Evolutionary conservation across 2,329 filamentous ascomycete genomes (phyloP), one percentile per base, ranked within the genome.

Genomic region (Fusarium sp.): DNA sequence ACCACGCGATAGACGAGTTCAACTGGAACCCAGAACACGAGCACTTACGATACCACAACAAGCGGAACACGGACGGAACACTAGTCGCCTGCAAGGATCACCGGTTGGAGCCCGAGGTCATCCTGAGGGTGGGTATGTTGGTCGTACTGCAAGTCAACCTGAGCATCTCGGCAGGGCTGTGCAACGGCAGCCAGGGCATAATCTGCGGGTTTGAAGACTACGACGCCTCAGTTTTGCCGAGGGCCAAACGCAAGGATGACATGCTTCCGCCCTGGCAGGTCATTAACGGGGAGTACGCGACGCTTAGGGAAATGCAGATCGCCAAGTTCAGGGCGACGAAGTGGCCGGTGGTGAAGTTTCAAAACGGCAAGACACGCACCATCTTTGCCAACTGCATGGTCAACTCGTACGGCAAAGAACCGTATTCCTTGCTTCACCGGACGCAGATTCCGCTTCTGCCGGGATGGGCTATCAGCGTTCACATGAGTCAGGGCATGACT

Each of bases 401-500:
- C 31, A 85, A 82, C 20, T 82, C 88, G 62, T 71, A 88, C 0
- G 88, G 88, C 2, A 78, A 81, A 3, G 22, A 78, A 59, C 87
- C 88, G 0, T 87, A 86, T 70, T 86, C 84, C 38, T 74, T 87
- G 1, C 77, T 91, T 0, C 83, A 84, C 1, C 84, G 91, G n/a
- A 90, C 90, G 0, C 91, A 92, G 76, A 85, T 93, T 7, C 91
- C 91, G 0, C 83, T 93, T 0, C 81, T 86, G 1, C 83, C 90
- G 0, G 91, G 87, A 0, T 93, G 90, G 88, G 91, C 91, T 0
- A 86, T 92, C 75, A 92, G 87, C 0, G 87, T 91, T 3, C 91
- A 93, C 78, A 92, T 91, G 78, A 86, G 85, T 5, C 89, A 92
- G 81, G 89, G 90, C 4, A 88, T 92, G 84, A 91, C 90, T 2